A percentile compares a stretch with the other conserved stretches of the same genome.
Evolutionary conservation across 768 basidiomycete genomes (phyloP).

Genomic region (Lactarius quietus): DNA sequence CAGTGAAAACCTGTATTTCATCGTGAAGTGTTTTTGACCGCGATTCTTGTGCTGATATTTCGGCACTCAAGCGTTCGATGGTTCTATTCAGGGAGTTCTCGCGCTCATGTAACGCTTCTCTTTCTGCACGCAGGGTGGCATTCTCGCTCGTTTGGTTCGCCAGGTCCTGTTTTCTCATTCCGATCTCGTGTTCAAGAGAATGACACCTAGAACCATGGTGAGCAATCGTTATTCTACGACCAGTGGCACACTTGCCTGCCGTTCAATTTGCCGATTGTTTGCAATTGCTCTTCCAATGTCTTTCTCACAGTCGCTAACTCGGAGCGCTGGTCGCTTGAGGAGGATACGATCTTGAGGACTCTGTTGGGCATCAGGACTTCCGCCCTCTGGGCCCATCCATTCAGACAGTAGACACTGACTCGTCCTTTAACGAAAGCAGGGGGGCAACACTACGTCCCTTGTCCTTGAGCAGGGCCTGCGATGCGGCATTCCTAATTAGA

Average conservation of each 20-base stretch:
- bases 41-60: slow-evolving; percentile 11
- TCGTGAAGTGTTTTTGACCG: slow-evolving; percentile 10
- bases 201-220: slow-evolving; percentile 8
- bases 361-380: neutral
- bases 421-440: slow-evolving; percentile 18
- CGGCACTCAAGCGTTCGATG: slow-evolving; percentile 12
- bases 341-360: slow-evolving; percentile 15
- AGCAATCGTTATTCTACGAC: neutral
- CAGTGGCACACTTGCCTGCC: slow-evolving; percentile 1
- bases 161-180: slow-evolving; percentile 16
- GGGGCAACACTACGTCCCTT: slow-evolving; percentile 4
- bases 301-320: slow-evolving; percentile 16
- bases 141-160: slow-evolving; percentile 6
- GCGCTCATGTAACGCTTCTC: slow-evolving; percentile 12
- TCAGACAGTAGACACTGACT: slow-evolving; percentile 17
- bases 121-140: slow-evolving; percentile 4
- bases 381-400: no score
- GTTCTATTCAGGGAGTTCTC: slow-evolving; percentile 2
- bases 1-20: slow-evolving; percentile 5
- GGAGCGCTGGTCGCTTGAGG: slow-evolving; percentile 17
- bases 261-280: slow-evolving; percentile 19
- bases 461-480: slow-evolving; percentile 21
- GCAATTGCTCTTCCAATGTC: slow-evolving; percentile 14
- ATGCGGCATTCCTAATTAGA: slow-evolving; percentile 18
- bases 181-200: slow-evolving; percentile 15